Evolutionary conservation across 2,329 filamentous ascomycete species (phyloP), one percentile per base, ranked within the genome.

Genomic region (Macrophomina phaseolina): DNA sequence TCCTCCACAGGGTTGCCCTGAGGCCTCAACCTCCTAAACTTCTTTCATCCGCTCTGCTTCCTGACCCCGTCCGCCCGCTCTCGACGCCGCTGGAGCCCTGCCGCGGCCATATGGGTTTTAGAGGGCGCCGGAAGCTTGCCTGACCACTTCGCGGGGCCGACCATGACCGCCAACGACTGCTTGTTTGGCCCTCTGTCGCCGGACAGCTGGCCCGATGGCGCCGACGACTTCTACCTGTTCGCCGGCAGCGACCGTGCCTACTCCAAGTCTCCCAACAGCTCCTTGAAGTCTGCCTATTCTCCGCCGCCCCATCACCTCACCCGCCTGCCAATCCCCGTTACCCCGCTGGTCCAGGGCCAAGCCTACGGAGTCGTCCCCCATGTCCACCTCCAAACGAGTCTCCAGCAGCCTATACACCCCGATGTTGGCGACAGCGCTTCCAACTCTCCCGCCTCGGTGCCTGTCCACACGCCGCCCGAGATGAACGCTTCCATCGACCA

Each of bases 401-500:
- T 65, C 42, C 51, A 52, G 28, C 51, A 52, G 38, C 51, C 63
- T 45, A 45, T 58, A 51, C 42, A 14, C 30, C 42, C 51, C 12
- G 63, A 65, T 40, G 45, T 23, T 36, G 23, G 49, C 51, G 63
- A 65, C 51, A 65, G 52, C 63, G 63, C 52, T 14, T 66, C 64
- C 34, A 66, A 66, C 53, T 66, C 64, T 18, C 64, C 64, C 18
- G 64, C 64, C 46, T 66, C 64, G 18, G 63, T 56, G 42, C 55
- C 53, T 11, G 64, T 66, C 14, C 64, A 66, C 46, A 66, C 64
- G 11, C 64, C 64, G 45, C 64, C 64, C 23, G 63, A 65, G 63
- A 65, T 65, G 63, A 65, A 65, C 45, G 51, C 63, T 12, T 65
- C 63, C 40, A 56, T 65, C 51, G 63, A 65, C 63, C 51, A 56